phyloP scores from a whole-genome alignment of 2,329 filamentous ascomycete species.

The Diaporthe velutina region DNA sequence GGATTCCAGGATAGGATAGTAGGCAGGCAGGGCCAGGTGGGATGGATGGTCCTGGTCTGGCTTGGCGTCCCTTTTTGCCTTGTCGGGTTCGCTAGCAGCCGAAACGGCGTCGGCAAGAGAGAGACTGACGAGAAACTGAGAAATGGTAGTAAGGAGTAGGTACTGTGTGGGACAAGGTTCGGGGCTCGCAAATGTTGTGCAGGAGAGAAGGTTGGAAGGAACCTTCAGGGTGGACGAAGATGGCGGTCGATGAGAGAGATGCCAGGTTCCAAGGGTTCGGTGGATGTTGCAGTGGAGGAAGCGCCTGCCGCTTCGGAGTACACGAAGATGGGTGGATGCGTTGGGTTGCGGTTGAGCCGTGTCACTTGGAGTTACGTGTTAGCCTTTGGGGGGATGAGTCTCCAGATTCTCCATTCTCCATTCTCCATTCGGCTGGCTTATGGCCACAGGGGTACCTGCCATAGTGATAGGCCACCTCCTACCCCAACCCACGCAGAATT shows the following conservation, averaged over 20 bases:
- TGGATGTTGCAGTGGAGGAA: conserved; percentile 11
- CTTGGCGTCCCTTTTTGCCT: conserved; percentile 29
- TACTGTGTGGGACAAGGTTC: conserved; percentile 32
- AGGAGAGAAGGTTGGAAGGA: conserved; percentile 18
- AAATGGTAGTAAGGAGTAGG: background rate
- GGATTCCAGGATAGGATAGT: conserved; percentile 22
- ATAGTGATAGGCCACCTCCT: background rate
- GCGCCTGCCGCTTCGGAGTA: conserved; percentile 29
- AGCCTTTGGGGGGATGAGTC: conserved; percentile 8
- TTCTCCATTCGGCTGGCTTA: background rate
- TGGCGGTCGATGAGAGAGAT: conserved; percentile 28
- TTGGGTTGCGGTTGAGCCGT: conserved; percentile 30
- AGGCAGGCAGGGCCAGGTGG: conserved; percentile 1
- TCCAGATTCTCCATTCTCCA: conserved; percentile 22
- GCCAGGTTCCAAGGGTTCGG: conserved; percentile 30
- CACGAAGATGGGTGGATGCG: conserved; percentile 31
- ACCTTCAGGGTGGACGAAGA: conserved; percentile 15
- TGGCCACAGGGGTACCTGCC: conserved; percentile 17
- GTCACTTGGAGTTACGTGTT: conserved; percentile 36
- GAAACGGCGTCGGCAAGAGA: conserved; percentile 24
- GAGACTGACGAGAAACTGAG: background rate
- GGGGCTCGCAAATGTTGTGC: conserved; percentile 31
- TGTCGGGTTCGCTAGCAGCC: conserved; percentile 29
- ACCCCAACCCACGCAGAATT: background rate
- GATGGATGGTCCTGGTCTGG: conserved; percentile 26